phyloP scores from a whole-genome alignment of 345 rosid species.

The Melastoma malabathricum region DNA sequence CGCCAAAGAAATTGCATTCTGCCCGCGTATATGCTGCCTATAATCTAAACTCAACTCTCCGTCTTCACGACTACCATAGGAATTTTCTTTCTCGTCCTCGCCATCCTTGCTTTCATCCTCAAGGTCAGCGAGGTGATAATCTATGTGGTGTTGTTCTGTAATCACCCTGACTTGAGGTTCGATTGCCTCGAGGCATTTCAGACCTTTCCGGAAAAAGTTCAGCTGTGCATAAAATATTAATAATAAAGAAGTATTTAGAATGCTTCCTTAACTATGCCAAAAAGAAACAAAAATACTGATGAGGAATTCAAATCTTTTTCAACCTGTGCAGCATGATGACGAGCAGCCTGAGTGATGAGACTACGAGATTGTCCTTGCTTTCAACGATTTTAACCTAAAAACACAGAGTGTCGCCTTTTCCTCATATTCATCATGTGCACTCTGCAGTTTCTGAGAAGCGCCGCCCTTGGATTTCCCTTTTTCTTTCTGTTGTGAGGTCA shows the following conservation, averaged over 20 bases:
- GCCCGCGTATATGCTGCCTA: constrained; percentile 33
- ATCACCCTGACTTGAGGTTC: constrained; percentile 51
- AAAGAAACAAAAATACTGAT: too few relatives aligned
- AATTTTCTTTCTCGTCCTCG: constrained; percentile 35
- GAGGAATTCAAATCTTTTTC: not conserved
- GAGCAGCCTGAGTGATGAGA: constrained; percentile 86
- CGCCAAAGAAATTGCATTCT: constrained; percentile 37
- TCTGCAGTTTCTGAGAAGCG: constrained; percentile 43
- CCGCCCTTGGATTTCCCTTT: constrained; percentile 64
- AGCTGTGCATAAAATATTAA: constrained; percentile 28
- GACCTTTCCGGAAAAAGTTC: constrained; percentile 67
- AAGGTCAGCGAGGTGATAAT: constrained; percentile 57
- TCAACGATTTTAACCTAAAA: constrained; percentile 81
- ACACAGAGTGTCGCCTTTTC: constrained; percentile 80
- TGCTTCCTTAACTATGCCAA: too few relatives aligned
- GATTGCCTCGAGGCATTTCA: constrained; percentile 72
- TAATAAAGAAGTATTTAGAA: too few relatives aligned
- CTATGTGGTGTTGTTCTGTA: constrained; percentile 71
- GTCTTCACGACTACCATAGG: constrained; percentile 26
- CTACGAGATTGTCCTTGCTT: constrained; percentile 89
- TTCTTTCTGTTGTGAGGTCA: constrained; percentile 67
- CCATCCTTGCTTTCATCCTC: constrained; percentile 48
- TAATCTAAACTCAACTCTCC: constrained; percentile 82
- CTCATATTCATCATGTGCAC: constrained; percentile 61
- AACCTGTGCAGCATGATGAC: constrained; percentile 98